Base-by-base conservation (phyloP, 331 rosid species). In the Cydonia oblonga region DNA sequence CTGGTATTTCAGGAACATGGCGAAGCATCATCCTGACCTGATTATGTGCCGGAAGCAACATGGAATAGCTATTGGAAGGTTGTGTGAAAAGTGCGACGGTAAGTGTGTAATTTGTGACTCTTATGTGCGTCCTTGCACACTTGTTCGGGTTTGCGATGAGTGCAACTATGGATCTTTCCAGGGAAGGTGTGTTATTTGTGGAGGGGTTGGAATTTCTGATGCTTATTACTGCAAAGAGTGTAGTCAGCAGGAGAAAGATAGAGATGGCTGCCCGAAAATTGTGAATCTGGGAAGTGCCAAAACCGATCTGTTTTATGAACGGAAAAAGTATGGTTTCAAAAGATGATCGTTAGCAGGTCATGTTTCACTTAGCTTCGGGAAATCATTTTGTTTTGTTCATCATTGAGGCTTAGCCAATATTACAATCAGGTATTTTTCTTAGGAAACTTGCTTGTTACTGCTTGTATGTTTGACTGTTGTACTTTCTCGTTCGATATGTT, bases 261-360 rank as follows among this genome's bases (percentile, higher is more conserved):
- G 92, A 70, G 89, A 86, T 71, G 91, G 95, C 25, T 89, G 91
- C 35, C 95, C 95, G 14, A 89, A 89, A 75, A 92, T 92, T 75
- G 96, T 92, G 69, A 90, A 92, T 75, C 79, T 92, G 69, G 96
- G 98, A 40, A 92, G 96, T 79, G 98, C 98, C 69, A 92, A 92
- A 84, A 90, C 96, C n/a, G 96, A 90, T 66, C 72, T 92, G 53
- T 92, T 92, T 78, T 92, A 92, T 32, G 96, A 92, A 75, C 90
- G 96, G 30, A 90, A 90, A 72, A 92, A 90, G 80, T 92, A 92
- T 58, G 98, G 98, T 73, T 92, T 92, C 79, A 92, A 92, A 85
- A 79, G 96, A 82, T 92, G 88, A 90, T 40, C 35, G 8, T 23
- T 65, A 14, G 57, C 35, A 58, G 58, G 68, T 7, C 42, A 5